Percentiles rank a stretch among this genome's conserved stretches.
These are phyloP conservation scores for Pseudophaeomoniella oleicola DNA, from an alignment of 2,329 filamentous ascomycete genomes.

Conservation along the genomic window DNA sequence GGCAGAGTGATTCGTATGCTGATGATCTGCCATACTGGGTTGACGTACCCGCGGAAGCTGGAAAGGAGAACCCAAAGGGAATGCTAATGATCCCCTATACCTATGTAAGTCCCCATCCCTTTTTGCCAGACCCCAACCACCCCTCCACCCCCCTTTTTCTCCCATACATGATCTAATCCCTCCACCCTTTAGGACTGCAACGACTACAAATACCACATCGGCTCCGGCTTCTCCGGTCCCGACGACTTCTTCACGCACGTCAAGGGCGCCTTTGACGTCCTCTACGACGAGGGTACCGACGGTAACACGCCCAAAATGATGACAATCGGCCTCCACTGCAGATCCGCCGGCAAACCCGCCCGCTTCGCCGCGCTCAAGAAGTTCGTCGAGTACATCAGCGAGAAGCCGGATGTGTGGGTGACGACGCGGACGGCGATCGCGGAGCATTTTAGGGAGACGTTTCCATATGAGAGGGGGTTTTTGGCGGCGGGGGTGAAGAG, in stretches of 20 bases:
- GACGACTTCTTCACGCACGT: slow-evolving; percentile 23
- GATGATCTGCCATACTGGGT: slow-evolving; percentile 44
- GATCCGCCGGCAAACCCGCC: slow-evolving; percentile 38
- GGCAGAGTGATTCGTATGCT: slow-evolving; percentile 36
- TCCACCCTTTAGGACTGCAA: slow-evolving; percentile 38
- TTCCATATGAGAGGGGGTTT: slow-evolving; percentile 19
- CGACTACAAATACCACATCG: slow-evolving; percentile 33
- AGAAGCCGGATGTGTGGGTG: slow-evolving; percentile 32
- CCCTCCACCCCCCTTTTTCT: not conserved
- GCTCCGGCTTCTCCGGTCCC: slow-evolving; percentile 31
- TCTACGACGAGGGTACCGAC: slow-evolving; percentile 36
- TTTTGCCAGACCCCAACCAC: not conserved
- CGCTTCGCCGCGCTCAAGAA: slow-evolving; percentile 30
- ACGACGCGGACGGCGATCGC: slow-evolving; percentile 28
- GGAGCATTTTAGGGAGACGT: slow-evolving; percentile 22
- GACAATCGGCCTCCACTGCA: slow-evolving; percentile 40
- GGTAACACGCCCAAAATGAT: slow-evolving; percentile 43
- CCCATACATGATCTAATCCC: too few species aligned
- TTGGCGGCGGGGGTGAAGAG: not conserved
- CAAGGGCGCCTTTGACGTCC: slow-evolving; percentile 32
- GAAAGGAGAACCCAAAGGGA: slow-evolving; percentile 26
- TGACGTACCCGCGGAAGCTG: slow-evolving; percentile 32
- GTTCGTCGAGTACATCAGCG: slow-evolving; percentile 30
- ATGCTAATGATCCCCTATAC: slow-evolving; percentile 39
- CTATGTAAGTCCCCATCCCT: slow-evolving; percentile 19